A percentile compares a stretch with the other conserved stretches of the same genome.
These are phyloP conservation scores for Penicillium soppii DNA, from an alignment of 495 filamentous ascomycete genomes.

Conservation along the genomic window DNA sequence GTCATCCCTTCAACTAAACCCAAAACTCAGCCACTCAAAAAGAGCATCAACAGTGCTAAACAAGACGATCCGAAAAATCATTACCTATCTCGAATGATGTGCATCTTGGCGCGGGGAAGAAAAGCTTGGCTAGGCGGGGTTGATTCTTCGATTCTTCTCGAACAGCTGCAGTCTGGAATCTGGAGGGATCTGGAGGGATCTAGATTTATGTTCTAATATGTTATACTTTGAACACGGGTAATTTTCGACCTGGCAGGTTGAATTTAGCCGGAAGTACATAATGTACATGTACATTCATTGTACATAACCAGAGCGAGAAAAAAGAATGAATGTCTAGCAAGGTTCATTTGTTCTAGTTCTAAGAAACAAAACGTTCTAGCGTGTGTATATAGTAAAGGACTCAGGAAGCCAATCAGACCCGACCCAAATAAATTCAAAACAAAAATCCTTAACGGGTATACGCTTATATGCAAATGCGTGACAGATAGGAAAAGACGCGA, in stretches of 20 bases:
- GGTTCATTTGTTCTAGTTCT: background rate
- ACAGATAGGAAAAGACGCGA: background rate
- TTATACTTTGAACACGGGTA: background rate
- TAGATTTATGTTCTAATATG: background rate
- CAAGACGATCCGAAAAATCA: slow-evolving; percentile 17
- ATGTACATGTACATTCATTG: background rate
- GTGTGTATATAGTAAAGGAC: background rate
- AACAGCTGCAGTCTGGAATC: background rate
- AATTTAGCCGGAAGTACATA: background rate
- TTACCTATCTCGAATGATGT: slow-evolving; percentile 16
- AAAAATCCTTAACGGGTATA: slow-evolving; percentile 32
- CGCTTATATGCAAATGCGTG: slow-evolving; percentile 31
- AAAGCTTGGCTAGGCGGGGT: slow-evolving; percentile 19
- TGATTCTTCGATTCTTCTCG: slow-evolving; percentile 1
- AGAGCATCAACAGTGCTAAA: background rate
- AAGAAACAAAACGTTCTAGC: background rate
- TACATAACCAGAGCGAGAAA: no score
- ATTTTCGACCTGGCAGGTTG: background rate
- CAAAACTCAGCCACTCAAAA: slow-evolving; percentile 8
- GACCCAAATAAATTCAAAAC: slow-evolving; percentile 12
- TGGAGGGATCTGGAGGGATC: background rate
- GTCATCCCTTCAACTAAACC: background rate
- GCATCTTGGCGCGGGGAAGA: slow-evolving; percentile 10
- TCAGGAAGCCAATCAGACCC: background rate
- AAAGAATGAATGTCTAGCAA: background rate